These are phyloP conservation scores for Salix exigua DNA, from an alignment of 345 rosid species.

Conservation along the genomic window DNA sequence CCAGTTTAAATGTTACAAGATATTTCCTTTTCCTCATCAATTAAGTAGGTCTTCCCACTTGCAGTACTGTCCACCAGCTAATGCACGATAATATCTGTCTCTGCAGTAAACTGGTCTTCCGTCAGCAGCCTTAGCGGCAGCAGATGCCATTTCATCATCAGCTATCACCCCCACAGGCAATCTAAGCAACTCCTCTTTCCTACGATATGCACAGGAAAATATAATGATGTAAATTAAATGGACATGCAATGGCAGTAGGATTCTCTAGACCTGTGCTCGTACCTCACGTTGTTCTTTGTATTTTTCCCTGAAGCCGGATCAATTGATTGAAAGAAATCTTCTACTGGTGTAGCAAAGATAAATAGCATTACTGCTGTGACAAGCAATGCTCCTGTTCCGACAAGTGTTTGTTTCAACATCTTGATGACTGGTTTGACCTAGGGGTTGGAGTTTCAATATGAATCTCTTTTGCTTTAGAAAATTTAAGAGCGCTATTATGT, in stretches of 20 bases:
- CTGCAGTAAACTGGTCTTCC: slow-evolving; percentile 97
- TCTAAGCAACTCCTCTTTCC: slow-evolving; percentile 72
- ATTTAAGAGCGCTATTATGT: not conserved
- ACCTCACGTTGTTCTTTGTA: slow-evolving; percentile 67
- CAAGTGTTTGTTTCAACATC: slow-evolving; percentile 79
- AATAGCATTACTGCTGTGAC: slow-evolving; percentile 65
- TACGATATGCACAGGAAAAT: slow-evolving; percentile 13
- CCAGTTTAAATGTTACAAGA: slow-evolving; percentile 1
- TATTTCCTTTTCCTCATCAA: slow-evolving; percentile 16
- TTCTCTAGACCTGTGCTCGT: slow-evolving; percentile 13
- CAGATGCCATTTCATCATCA: slow-evolving; percentile 80
- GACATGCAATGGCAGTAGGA: not conserved
- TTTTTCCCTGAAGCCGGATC: slow-evolving; percentile 43
- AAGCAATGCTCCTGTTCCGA: slow-evolving; percentile 74
- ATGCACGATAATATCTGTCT: slow-evolving; percentile 86
- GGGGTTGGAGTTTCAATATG: slow-evolving; percentile 1
- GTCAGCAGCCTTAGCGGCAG: slow-evolving; percentile 94
- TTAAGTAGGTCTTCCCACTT: slow-evolving; percentile 85
- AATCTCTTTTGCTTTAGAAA: not conserved
- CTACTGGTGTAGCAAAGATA: slow-evolving; percentile 73
- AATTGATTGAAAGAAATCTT: slow-evolving; percentile 54
- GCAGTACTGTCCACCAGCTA: slow-evolving; percentile 99
- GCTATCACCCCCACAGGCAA: slow-evolving; percentile 65
- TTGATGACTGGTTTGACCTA: slow-evolving; percentile 93
- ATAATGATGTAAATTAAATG: slow-evolving; percentile 1